A percentile compares a stretch with the other conserved stretches of the same genome.
Evolutionary conservation across 768 basidiomycete genomes (phyloP).

Genomic region (Pholiota microspora): DNA sequence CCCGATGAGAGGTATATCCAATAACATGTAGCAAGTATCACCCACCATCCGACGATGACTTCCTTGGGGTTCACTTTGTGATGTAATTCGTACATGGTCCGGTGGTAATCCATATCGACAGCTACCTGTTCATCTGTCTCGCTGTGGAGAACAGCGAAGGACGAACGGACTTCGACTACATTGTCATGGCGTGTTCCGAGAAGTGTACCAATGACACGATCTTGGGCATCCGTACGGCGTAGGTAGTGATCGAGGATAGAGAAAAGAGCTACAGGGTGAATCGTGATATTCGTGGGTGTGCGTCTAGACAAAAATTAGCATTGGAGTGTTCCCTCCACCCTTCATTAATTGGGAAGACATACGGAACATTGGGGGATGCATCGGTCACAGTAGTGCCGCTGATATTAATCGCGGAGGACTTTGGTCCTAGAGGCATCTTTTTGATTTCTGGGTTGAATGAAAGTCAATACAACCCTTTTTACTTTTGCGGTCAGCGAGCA

Average conservation of each 20-base stretch:
- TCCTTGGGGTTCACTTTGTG: conserved; percentile 83
- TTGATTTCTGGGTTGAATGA: conserved; percentile 14
- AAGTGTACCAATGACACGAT: conserved; percentile 93
- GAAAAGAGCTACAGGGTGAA: conserved; percentile 92
- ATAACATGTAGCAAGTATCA: conserved; percentile 16
- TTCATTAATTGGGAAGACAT: conserved; percentile 17
- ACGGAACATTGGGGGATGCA: conserved; percentile 36
- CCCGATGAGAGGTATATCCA: neutral
- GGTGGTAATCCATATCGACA: conserved; percentile 96
- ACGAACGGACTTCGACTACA: conserved; percentile 74
- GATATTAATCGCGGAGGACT: conserved; percentile 51
- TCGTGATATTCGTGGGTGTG: conserved; percentile 68
- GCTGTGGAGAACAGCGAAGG: conserved; percentile 91
- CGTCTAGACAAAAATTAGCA: conserved; percentile 42
- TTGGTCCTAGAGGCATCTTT: conserved; percentile 48
- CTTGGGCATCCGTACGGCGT: conserved; percentile 75
- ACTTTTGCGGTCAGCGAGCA: conserved; percentile 12
- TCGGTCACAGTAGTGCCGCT: conserved; percentile 31
- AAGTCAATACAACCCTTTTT: conserved; percentile 12
- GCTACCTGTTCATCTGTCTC: conserved; percentile 92
- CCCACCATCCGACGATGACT: conserved; percentile 93
- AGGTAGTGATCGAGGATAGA: conserved; percentile 97
- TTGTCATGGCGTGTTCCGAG: conserved; percentile 75
- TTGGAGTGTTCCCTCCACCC: neutral
- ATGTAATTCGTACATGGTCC: conserved; percentile 88